phyloP scores from a whole-genome alignment of 768 basidiomycete genomes.

The Suillus subluteus region DNA sequence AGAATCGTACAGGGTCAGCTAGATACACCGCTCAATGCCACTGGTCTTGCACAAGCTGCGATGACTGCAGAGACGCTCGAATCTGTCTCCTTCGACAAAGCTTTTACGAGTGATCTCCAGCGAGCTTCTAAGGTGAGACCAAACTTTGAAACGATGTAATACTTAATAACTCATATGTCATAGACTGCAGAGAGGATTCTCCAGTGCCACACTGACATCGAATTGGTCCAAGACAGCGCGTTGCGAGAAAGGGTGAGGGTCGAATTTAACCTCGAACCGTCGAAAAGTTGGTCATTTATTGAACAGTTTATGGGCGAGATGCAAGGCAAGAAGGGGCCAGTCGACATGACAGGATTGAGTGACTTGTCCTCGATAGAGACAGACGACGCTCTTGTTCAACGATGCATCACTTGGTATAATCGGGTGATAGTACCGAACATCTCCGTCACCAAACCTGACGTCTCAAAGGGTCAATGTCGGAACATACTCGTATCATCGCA shows the following conservation, averaged over 20 bases:
- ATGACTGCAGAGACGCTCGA: constrained; percentile 58
- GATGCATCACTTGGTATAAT: constrained; percentile 69
- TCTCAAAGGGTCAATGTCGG: constrained; percentile 33
- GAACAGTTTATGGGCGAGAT: constrained; percentile 61
- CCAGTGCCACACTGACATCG: constrained; percentile 50
- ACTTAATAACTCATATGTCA: not conserved
- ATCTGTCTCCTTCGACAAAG: constrained; percentile 56
- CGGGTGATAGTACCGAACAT: constrained; percentile 41
- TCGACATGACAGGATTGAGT: constrained; percentile 16
- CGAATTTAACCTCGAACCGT: not conserved
- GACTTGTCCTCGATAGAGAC: constrained; percentile 30
- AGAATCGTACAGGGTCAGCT: constrained; percentile 76
- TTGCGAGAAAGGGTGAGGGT: constrained; percentile 70
- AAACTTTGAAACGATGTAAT: not conserved
- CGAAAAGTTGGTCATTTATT: constrained; percentile 3
- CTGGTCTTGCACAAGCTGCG: constrained; percentile 61
- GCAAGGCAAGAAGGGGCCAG: constrained; percentile 48
- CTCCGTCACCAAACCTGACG: constrained; percentile 20
- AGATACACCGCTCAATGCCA: constrained; percentile 67
- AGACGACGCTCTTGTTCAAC: constrained; percentile 43
- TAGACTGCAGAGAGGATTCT: constrained; percentile 74
- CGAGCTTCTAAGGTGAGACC: constrained; percentile 64
- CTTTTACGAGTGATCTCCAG: constrained; percentile 72
- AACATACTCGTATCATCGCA: constrained; percentile 66
- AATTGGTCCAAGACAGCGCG: constrained; percentile 45